Percentiles rank a stretch among this genome's conserved stretches.
Evolutionary conservation across 106 monocot genomes (phyloP).

Genomic region (Platanthera zijinensis): DNA sequence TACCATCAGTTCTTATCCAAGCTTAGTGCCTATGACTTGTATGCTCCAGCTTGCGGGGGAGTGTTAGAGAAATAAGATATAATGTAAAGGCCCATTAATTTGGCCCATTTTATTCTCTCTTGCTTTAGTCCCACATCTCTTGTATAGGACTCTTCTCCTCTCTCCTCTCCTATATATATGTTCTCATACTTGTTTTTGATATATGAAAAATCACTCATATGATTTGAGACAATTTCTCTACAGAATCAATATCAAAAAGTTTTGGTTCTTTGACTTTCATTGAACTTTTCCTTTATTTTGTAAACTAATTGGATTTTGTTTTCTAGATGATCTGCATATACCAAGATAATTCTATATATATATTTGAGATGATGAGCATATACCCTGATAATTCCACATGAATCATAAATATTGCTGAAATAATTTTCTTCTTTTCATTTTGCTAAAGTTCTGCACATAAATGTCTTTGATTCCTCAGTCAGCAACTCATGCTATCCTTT

Average conservation of each 20-base stretch:
- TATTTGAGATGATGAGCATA: not conserved
- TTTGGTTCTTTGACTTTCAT: not conserved
- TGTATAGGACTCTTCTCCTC: too few relatives aligned
- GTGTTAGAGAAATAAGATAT: too few relatives aligned
- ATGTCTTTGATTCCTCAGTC: not conserved
- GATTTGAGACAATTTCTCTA: too few relatives aligned
- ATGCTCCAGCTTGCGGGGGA: too few relatives aligned
- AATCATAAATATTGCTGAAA: not conserved
- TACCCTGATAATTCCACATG: not conserved
- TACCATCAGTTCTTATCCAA: too few relatives aligned
- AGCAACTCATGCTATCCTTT: not conserved
- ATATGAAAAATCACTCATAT: too few relatives aligned
- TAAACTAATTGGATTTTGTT: not conserved
- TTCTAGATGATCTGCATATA: not conserved
- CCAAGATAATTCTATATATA: not conserved
- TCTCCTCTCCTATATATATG: too few relatives aligned
- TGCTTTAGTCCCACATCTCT: too few relatives aligned
- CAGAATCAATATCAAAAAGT: not conserved
- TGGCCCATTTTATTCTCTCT: too few relatives aligned
- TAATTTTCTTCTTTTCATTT: not conserved
- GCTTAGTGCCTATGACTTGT: too few relatives aligned
- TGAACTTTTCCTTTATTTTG: not conserved
- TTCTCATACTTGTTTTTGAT: too few relatives aligned
- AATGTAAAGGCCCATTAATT: too few relatives aligned
- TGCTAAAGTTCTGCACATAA: not conserved